Evolutionary conservation across 371 early-diverging fungal genomes (phyloP).

Genomic region (Mucor saturninus): DNA sequence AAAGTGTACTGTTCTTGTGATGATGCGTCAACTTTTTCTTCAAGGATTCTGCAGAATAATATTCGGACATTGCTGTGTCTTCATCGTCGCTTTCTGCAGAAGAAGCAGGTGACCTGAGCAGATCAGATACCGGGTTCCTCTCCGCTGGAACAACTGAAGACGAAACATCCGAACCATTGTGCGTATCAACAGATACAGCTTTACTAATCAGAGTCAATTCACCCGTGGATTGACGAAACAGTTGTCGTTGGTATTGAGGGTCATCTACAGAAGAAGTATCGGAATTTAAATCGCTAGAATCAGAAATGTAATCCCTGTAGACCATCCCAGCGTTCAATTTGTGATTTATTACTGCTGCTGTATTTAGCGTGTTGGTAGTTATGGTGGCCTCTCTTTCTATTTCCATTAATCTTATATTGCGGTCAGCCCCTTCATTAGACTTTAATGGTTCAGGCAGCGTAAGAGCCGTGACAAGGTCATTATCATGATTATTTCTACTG

Average conservation of each 20-base stretch:
- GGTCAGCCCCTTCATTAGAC: neutral
- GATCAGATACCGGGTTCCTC: slow-evolving; percentile 19
- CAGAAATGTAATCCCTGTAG: slow-evolving; percentile 19
- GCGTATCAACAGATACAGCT: slow-evolving; percentile 15
- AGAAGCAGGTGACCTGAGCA: slow-evolving; percentile 18
- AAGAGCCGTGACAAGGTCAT: slow-evolving; percentile 3
- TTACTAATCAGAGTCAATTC: slow-evolving; percentile 20
- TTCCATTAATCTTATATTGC: neutral
- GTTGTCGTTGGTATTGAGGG: neutral
- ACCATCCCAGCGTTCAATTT: slow-evolving; percentile 18
- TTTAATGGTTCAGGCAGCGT: slow-evolving; percentile 9
- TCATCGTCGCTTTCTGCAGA: slow-evolving; percentile 7
- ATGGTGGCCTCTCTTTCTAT: slow-evolving; percentile 4
- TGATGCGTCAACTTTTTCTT: neutral
- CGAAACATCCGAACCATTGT: slow-evolving; percentile 6
- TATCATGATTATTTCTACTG: neutral
- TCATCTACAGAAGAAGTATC: slow-evolving; percentile 18
- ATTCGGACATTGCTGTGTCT: slow-evolving; percentile 5
- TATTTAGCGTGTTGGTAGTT: neutral
- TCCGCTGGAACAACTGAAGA: slow-evolving; percentile 19
- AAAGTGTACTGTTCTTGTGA: neutral
- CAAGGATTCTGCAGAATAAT: slow-evolving; percentile 6
- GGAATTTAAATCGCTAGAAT: slow-evolving; percentile 26
- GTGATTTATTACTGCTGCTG: neutral
- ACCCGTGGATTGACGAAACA: slow-evolving; percentile 16